A percentile compares a stretch with the other conserved stretches of the same genome.
These are phyloP conservation scores for Cytidiella melzeri DNA, from an alignment of 768 basidiomycete genomes.

Conservation along the genomic window DNA sequence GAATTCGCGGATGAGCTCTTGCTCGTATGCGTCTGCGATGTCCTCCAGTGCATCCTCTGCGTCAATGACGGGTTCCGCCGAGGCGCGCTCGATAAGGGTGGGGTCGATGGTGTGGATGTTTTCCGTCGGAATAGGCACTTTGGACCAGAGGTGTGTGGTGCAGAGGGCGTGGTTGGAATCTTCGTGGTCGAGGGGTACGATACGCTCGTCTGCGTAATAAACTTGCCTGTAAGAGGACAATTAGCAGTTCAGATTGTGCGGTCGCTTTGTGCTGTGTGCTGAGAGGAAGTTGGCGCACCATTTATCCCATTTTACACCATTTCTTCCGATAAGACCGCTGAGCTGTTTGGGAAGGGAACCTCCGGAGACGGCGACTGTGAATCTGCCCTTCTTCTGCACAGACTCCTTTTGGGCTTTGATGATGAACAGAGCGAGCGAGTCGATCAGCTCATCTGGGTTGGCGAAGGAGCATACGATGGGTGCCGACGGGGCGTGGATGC, in stretches of 20 bases:
- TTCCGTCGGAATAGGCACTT: slow-evolving; percentile 67
- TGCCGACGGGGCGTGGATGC: slow-evolving; percentile 40
- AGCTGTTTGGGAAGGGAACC: slow-evolving; percentile 87
- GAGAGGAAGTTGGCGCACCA: slow-evolving; percentile 51
- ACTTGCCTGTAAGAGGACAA: slow-evolving; percentile 65
- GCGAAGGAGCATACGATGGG: slow-evolving; percentile 74
- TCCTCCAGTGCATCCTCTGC: slow-evolving; percentile 40
- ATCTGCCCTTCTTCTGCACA: slow-evolving; percentile 81
- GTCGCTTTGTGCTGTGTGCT: neutral
- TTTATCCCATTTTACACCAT: slow-evolving; percentile 83
- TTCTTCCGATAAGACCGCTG: slow-evolving; percentile 55
- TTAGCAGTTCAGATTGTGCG: slow-evolving; percentile 1
- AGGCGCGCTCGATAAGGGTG: slow-evolving; percentile 38
- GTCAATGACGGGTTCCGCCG: slow-evolving; percentile 35
- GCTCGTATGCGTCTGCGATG: slow-evolving; percentile 76
- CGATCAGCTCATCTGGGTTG: slow-evolving; percentile 45
- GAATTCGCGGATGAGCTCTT: slow-evolving; percentile 82
- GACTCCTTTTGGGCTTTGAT: slow-evolving; percentile 85
- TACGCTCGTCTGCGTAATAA: slow-evolving; percentile 95
- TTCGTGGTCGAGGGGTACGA: slow-evolving; percentile 85
- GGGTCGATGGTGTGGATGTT: slow-evolving; percentile 86
- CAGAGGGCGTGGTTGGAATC: slow-evolving; percentile 91
- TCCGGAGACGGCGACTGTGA: slow-evolving; percentile 91
- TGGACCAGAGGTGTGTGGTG: slow-evolving; percentile 65
- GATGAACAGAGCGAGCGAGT: slow-evolving; percentile 74